Evolutionary conservation across 148 eudicot species (phyloP).

Genomic region (Rhododendron vialii): DNA sequence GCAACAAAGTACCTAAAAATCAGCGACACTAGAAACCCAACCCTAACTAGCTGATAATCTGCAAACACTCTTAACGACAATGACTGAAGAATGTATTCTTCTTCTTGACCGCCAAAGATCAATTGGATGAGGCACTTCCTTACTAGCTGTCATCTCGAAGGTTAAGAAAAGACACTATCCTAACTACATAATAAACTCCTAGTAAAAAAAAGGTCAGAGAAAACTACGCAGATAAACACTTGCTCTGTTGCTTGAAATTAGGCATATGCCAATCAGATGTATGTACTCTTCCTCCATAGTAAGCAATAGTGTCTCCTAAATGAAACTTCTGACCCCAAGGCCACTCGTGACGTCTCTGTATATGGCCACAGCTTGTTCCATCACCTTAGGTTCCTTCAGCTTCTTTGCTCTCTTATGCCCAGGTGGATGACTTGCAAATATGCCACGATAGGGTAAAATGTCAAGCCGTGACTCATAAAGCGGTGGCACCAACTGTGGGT

Average conservation of each 20-base stretch:
- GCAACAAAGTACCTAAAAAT: neutral
- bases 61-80: no score
- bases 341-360: neutral
- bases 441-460: neutral
- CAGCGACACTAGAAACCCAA: neutral
- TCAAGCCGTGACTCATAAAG: neutral
- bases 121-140: no score
- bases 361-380: neutral
- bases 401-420: neutral
- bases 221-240: no score
- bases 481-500: neutral
- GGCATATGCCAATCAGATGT: neutral
- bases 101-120: no score
- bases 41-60: no score
- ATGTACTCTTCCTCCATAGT: neutral
- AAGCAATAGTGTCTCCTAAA: neutral
- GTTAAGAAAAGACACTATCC: no score
- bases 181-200: no score
- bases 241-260: neutral
- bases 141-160: no score
- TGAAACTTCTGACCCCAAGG: neutral
- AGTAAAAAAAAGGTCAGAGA: no score
- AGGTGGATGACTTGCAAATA: neutral
- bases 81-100: no score
- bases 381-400: neutral